These are phyloP conservation scores for Komagataella pseudopastoris DNA, from an alignment of 805 yeast species.

Conservation along the genomic window DNA sequence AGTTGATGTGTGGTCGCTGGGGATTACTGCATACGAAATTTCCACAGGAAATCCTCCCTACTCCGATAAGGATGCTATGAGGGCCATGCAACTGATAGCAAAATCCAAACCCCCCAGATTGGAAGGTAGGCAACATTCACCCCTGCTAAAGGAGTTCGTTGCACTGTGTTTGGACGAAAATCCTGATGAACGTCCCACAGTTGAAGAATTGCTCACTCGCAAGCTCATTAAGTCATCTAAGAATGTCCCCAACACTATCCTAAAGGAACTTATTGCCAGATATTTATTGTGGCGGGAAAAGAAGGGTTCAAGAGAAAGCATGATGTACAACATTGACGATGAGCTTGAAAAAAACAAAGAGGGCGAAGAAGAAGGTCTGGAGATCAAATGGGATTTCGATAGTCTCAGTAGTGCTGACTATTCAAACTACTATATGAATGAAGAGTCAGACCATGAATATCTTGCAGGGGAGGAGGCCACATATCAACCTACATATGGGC, in stretches of 20 bases:
- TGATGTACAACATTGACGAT: slow-evolving; percentile 14
- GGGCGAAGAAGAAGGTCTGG: slow-evolving; percentile 15
- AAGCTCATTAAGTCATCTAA: slow-evolving; percentile 57
- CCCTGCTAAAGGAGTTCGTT: slow-evolving; percentile 69
- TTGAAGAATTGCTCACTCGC: slow-evolving; percentile 70
- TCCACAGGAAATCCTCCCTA: slow-evolving; percentile 98
- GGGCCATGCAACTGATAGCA: slow-evolving; percentile 91
- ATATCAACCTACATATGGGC: slow-evolving; percentile 4
- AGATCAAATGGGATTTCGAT: slow-evolving; percentile 83
- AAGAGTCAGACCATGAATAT: not conserved
- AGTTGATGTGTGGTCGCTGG: slow-evolving; percentile 97
- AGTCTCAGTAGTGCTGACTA: slow-evolving; percentile 64
- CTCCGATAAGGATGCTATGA: slow-evolving; percentile 84
- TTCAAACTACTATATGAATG: slow-evolving; percentile 16
- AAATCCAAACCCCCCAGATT: slow-evolving; percentile 89
- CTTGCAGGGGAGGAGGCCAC: slow-evolving; percentile 3
- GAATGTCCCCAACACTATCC: slow-evolving; percentile 38
- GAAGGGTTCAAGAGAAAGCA: slow-evolving; percentile 38
- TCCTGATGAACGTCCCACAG: slow-evolving; percentile 76
- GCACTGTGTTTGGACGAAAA: slow-evolving; percentile 91
- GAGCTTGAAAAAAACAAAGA: slow-evolving; percentile 4
- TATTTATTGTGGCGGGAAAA: slow-evolving; percentile 69
- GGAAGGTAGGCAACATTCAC: slow-evolving; percentile 77
- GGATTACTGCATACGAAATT: slow-evolving; percentile 86
- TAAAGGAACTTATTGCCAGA: slow-evolving; percentile 65